A percentile compares a stretch with the other conserved stretches of the same genome.
phyloP scores from a whole-genome alignment of 2,329 filamentous ascomycete genomes.

The Sporothrix variecibatus region DNA sequence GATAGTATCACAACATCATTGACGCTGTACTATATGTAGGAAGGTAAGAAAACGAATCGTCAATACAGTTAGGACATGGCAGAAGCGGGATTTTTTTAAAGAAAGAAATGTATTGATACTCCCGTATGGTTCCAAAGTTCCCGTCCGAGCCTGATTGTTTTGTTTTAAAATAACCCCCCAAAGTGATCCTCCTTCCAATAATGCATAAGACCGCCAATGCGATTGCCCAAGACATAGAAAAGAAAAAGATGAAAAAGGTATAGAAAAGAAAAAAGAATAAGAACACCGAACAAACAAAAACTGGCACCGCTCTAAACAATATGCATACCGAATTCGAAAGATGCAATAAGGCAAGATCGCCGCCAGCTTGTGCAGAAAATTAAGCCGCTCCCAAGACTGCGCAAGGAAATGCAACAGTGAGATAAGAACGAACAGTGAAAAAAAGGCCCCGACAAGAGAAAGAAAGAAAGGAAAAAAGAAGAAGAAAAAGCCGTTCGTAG shows the following conservation, averaged over 20 bases:
- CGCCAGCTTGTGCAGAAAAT: not conserved
- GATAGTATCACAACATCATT: too few relatives aligned
- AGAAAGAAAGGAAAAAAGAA: not conserved
- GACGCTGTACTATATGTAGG: too few relatives aligned
- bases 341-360: not conserved
- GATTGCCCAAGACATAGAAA: not conserved
- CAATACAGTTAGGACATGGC: too few relatives aligned
- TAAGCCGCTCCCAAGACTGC: not conserved
- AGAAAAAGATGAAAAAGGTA: not conserved
- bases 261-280: not conserved
- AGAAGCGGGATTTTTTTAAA: too few relatives aligned
- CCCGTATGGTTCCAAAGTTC: not conserved
- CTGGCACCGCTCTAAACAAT: not conserved
- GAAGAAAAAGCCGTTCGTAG: not conserved
- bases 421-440: not conserved
- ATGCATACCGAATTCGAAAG: not conserved
- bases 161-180: not conserved
- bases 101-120: not conserved
- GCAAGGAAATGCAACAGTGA: not conserved
- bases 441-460: not conserved
- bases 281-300: not conserved
- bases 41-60: too few relatives aligned
- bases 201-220: slow-evolving; percentile 22
- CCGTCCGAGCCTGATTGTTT: slow-evolving; percentile 16
- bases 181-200: slow-evolving; percentile 8